Conservation (phyloP, 208 protist species). For the Acanthamoeba castellanii region DNA sequence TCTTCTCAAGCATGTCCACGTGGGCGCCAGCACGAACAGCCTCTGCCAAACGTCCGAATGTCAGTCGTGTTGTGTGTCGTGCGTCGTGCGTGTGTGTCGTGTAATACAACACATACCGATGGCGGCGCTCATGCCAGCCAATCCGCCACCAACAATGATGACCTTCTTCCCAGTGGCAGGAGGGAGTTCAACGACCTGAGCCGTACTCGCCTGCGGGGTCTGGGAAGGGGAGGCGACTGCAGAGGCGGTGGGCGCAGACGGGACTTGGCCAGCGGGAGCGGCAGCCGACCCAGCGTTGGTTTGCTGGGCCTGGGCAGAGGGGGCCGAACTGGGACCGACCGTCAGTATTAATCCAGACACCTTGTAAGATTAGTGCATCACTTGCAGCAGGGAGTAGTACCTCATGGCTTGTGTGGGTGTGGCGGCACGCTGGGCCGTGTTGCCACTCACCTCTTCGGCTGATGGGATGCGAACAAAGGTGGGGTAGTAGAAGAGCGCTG, state of each 20-base stretch:
- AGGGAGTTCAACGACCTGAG: background rate
- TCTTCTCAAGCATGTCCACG: slow-evolving; percentile 95
- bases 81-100: background rate
- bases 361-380: no score
- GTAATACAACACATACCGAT: background rate
- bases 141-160: slow-evolving; percentile 86
- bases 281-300: background rate
- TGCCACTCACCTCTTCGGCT: background rate
- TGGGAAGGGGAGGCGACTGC: background rate
- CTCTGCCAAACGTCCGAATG: background rate
- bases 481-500: slow-evolving; percentile 54
- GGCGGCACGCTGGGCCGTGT: background rate
- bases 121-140: slow-evolving; percentile 87
- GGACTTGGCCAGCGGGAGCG: background rate
- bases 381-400: background rate
- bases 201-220: background rate
- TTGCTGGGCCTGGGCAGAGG: background rate
- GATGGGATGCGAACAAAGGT: slow-evolving; percentile 24
- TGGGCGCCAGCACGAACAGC: slow-evolving; percentile 88
- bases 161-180: slow-evolving; percentile 60
- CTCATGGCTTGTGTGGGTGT: background rate
- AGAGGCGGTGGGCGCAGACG: background rate
- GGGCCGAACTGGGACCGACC: background rate
- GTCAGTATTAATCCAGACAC: background rate
- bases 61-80: background rate